A percentile compares a stretch with the other conserved stretches of the same genome.
phyloP scores from a whole-genome alignment of 140 eudicot genomes.

The Oenanthe javanica region DNA sequence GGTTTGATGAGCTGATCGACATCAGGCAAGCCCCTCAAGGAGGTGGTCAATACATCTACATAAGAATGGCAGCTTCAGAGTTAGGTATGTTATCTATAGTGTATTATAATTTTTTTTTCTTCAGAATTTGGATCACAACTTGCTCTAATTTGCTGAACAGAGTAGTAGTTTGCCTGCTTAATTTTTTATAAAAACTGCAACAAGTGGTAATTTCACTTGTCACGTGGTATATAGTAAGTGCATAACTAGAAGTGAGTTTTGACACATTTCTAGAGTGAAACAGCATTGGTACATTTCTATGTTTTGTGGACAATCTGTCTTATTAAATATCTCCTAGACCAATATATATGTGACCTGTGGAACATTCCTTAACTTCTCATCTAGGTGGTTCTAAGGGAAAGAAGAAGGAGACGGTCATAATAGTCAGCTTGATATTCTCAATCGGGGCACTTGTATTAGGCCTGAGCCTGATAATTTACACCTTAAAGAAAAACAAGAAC shows the following conservation, averaged over 20 bases:
- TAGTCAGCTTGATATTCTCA: neutral
- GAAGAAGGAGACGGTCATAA: slow-evolving; percentile 2
- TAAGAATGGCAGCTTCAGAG: slow-evolving; percentile 17
- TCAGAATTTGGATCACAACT: too few species aligned
- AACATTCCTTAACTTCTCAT: neutral
- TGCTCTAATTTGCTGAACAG: too few species aligned
- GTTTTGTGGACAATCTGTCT: too few species aligned
- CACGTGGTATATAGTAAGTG: too few species aligned
- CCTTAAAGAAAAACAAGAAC: neutral
- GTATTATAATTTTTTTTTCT: neutral
- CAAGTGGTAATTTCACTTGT: too few species aligned
- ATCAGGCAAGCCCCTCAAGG: neutral
- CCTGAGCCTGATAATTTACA: neutral
- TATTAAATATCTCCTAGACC: too few species aligned
- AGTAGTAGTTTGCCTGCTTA: too few species aligned
- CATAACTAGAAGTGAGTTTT: neutral
- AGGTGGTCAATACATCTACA: slow-evolving; percentile 10
- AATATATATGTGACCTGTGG: neutral
- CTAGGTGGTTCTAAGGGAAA: slow-evolving; percentile 4
- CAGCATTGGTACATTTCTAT: neutral
- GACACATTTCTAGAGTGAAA: neutral
- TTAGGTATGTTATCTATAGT: slow-evolving; percentile 12
- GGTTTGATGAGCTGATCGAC: slow-evolving; percentile 22
- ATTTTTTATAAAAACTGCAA: too few species aligned
- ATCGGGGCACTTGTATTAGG: neutral